Evolutionary conservation across 1,139 yeast genomes (phyloP).

Genomic region (Komagataea norvegica): DNA sequence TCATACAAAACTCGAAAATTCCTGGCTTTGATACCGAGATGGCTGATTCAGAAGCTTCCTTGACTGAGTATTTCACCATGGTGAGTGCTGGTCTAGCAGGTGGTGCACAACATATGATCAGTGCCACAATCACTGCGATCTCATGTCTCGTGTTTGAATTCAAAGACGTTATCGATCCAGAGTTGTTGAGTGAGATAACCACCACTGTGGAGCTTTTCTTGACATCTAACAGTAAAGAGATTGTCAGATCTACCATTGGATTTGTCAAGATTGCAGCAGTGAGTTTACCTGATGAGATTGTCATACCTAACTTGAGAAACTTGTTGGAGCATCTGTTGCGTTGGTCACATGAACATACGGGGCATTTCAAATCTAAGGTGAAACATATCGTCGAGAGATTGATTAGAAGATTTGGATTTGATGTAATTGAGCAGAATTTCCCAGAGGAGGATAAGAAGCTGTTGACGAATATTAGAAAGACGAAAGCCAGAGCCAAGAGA

Average conservation of each 20-base stretch:
- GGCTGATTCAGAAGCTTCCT: conserved; percentile 60
- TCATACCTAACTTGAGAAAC: conserved; percentile 61
- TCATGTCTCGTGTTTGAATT: conserved; percentile 86
- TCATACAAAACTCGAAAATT: conserved; percentile 58
- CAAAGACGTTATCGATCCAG: conserved; percentile 53
- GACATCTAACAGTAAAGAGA: conserved; percentile 87
- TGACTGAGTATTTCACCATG: conserved; percentile 85
- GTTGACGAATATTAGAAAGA: conserved; percentile 77
- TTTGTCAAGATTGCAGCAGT: conserved; percentile 89
- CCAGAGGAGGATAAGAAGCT: conserved; percentile 88
- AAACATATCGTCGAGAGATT: conserved; percentile 90
- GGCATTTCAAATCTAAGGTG: conserved; percentile 88
- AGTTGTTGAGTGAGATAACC: conserved; percentile 64
- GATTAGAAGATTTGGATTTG: conserved; percentile 84
- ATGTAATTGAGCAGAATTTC: conserved; percentile 68
- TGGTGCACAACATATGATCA: conserved; percentile 88
- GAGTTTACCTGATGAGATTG: conserved; percentile 75
- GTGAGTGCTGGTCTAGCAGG: conserved; percentile 96
- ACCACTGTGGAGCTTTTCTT: conserved; percentile 88
- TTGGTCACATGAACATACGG: conserved; percentile 96
- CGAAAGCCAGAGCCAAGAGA: conserved; percentile 78
- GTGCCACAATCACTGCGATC: conserved; percentile 90
- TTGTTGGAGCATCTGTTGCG: conserved; percentile 69
- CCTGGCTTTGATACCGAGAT: conserved; percentile 63
- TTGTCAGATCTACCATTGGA: conserved; percentile 91